Conservation (phyloP, 1,139 yeast genomes). For the Citeromyces hawaiiensis region DNA sequence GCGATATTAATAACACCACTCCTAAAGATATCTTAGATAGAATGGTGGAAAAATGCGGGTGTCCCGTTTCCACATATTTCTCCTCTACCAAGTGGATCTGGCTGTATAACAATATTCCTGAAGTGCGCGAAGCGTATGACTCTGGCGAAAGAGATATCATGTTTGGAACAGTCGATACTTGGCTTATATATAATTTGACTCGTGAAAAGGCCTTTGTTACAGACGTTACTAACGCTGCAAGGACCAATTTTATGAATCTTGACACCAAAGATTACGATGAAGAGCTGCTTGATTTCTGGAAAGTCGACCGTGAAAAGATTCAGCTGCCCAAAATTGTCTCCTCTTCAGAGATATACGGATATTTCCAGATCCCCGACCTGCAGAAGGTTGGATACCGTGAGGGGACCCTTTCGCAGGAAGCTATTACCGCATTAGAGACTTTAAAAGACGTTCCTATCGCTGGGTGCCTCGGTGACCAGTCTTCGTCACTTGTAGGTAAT, state of each 20-base stretch:
- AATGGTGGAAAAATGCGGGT: constrained; percentile 60
- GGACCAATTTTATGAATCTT: constrained; percentile 86
- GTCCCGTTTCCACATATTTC: constrained; percentile 84
- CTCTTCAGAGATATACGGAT: constrained; percentile 70
- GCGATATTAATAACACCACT: constrained; percentile 43
- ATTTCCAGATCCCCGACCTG: constrained; percentile 46
- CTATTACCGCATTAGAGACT: constrained; percentile 20
- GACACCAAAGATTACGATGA: constrained; percentile 67
- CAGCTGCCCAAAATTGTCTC: constrained; percentile 71
- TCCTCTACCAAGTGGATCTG: constrained; percentile 86
- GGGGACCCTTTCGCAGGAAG: constrained; percentile 36
- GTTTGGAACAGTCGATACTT: constrained; percentile 92
- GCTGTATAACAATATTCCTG: constrained; percentile 71
- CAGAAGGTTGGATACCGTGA: constrained; percentile 32
- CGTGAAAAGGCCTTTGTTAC: constrained; percentile 61
- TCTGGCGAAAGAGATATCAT: constrained; percentile 59
- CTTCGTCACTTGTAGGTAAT: constrained; percentile 90
- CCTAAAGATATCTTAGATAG: constrained; percentile 46
- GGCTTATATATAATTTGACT: constrained; percentile 84
- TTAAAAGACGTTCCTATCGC: constrained; percentile 59
- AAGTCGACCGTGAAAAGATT: constrained; percentile 57
- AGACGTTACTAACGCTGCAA: constrained; percentile 83
- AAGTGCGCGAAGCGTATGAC: constrained; percentile 60
- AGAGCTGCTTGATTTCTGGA: constrained; percentile 66
- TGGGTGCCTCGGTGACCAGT: constrained; percentile 92